These are phyloP conservation scores for Colletotrichum sp. DNA, from an alignment of 2,329 filamentous ascomycete genomes.

Conservation along the genomic window DNA sequence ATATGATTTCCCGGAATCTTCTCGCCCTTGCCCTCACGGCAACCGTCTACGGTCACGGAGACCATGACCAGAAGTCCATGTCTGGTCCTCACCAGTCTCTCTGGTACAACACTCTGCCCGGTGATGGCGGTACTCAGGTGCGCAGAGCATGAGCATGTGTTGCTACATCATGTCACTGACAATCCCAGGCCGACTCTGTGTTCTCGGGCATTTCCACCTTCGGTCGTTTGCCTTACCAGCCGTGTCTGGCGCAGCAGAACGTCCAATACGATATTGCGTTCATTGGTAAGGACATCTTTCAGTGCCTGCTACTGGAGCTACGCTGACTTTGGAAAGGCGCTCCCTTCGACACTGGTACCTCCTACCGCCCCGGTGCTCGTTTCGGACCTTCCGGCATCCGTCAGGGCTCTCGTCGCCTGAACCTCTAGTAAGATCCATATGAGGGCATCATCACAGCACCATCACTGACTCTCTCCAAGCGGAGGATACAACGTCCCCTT, in stretches of 20 bases:
- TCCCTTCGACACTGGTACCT: slow-evolving; percentile 86
- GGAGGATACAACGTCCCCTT: slow-evolving; percentile 88
- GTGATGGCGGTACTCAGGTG: slow-evolving; percentile 84
- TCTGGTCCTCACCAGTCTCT: slow-evolving; percentile 73
- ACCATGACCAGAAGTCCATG: slow-evolving; percentile 63
- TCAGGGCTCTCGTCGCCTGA: slow-evolving; percentile 83
- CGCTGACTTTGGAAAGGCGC: slow-evolving; percentile 55
- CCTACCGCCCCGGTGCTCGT: slow-evolving; percentile 81
- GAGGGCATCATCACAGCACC: slow-evolving; percentile 28
- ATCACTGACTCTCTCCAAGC: slow-evolving; percentile 50
- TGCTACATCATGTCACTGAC: slow-evolving; percentile 1
- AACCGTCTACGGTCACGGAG: slow-evolving; percentile 61
- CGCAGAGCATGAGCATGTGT: slow-evolving; percentile 15
- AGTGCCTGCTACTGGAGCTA: not conserved
- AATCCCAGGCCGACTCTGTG: slow-evolving; percentile 75
- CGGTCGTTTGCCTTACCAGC: slow-evolving; percentile 77
- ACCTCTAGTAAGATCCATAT: slow-evolving; percentile 73
- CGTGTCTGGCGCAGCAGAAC: slow-evolving; percentile 72
- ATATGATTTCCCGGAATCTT: slow-evolving; percentile 32
- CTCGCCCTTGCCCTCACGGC: slow-evolving; percentile 48
- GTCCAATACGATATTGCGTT: slow-evolving; percentile 86
- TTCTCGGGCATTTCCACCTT: slow-evolving; percentile 91
- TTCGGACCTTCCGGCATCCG: slow-evolving; percentile 86
- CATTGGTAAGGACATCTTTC: slow-evolving; percentile 58
- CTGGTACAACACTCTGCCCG: slow-evolving; percentile 84